Evolutionary conservation across 345 rosid species (phyloP), one percentile per base, ranked within the genome.

Genomic region (Brassica rapa): DNA sequence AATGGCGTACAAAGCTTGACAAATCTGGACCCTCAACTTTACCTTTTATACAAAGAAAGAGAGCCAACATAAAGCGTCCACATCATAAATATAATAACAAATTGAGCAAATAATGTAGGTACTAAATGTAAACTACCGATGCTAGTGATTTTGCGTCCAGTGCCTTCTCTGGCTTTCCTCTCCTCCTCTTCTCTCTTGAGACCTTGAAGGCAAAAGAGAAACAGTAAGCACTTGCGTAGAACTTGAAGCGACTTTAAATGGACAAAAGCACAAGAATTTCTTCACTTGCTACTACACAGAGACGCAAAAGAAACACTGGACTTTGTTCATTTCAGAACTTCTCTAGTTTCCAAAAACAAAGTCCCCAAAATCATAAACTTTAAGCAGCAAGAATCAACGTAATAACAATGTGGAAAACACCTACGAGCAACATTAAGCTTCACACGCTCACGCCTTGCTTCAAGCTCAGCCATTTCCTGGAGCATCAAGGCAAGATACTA

Each of bases 141-240:
- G 83, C 71, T 79, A 24, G 39, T 57, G 35, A 62, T 75, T 83
- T 84, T 89, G 63, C 80, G 84, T 27, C 82, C 68, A 72, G 80
- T 79, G 72, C 88, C 96, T 85, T 89, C 92, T 83, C 77, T 85
- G 69, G 88, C 87, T 83, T 77, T 93, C 86, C 79, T 93, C 81
- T 90, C 91, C 80, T 88, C 92, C 75, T 91, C 97, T 82, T 92
- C 98, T 84, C 89, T 89, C 86, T 91, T 90, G 71, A 90, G 83
- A 84, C 86, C 97, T 93, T 70, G 11, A 70, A 43, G 63, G 57
- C 64, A 73, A 73, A 73, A 68, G 8, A 68, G 49, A 15, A 1
- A 5, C 29, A 62, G 23, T 35, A 41, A 72, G 41, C 55, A 46
- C 12, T 62, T 49, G 29, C 73, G 23, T 68, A 53, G 30, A 68